Percentiles rank a stretch among this genome's conserved stretches.
phyloP scores from a whole-genome alignment of 2,329 filamentous ascomycete species.

The Orbilia brochopaga region DNA sequence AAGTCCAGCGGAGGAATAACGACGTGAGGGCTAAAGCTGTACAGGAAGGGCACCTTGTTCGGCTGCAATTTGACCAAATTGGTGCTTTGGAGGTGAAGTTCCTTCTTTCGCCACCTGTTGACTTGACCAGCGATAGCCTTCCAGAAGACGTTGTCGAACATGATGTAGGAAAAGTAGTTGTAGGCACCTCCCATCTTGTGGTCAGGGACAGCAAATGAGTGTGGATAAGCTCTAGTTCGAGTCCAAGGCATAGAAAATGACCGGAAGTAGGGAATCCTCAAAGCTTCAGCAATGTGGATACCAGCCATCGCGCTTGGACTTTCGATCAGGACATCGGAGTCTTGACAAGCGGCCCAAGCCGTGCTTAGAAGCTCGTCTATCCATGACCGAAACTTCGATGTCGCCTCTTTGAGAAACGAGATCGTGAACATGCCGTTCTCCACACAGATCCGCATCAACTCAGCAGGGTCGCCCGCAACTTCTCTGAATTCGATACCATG shows the following conservation, averaged over 20 bases:
- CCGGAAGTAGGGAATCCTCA: conserved; percentile 92
- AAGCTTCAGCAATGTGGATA: conserved; percentile 93
- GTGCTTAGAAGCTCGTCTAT: conserved; percentile 84
- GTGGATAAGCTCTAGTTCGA: conserved; percentile 89
- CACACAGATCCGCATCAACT: conserved; percentile 94
- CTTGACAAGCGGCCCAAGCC: conserved; percentile 82
- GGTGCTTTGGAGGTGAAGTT: conserved; percentile 78
- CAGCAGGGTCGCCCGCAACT: conserved; percentile 87
- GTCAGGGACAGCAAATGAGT: conserved; percentile 91
- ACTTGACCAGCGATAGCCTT: conserved; percentile 87
- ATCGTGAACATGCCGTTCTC: conserved; percentile 97
- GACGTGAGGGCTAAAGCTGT: conserved; percentile 93
- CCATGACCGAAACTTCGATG: conserved; percentile 70
- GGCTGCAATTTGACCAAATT: conserved; percentile 88
- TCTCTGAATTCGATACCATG: conserved; percentile 92
- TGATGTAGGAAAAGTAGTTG: conserved; percentile 92
- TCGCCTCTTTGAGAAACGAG: conserved; percentile 86
- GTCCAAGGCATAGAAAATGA: conserved; percentile 99
- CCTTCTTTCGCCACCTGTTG: conserved; percentile 87
- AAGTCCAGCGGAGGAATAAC: conserved; percentile 95
- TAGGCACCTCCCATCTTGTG: conserved; percentile 94
- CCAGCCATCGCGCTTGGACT: conserved; percentile 96
- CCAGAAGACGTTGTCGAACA: conserved; percentile 98
- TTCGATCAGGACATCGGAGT: conserved; percentile 88
- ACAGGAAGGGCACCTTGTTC: conserved; percentile 97